These are phyloP conservation scores for Astrocystis sublimbata DNA, from an alignment of 495 filamentous ascomycete genomes.

Conservation along the genomic window DNA sequence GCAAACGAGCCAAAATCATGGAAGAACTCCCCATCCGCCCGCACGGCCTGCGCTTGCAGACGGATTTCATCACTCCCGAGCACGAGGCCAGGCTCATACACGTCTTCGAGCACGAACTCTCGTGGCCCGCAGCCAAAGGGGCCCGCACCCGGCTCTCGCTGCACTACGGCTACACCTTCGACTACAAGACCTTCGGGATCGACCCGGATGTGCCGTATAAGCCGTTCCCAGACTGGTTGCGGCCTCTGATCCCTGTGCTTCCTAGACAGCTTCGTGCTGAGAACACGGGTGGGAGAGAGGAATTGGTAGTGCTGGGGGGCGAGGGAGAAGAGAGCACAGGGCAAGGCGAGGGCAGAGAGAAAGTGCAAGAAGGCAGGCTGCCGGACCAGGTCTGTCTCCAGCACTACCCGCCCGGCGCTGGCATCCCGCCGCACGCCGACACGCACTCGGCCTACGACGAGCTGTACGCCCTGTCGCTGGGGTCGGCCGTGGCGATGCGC, in stretches of 20 bases:
- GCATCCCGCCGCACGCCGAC: conserved; percentile 28
- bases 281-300: conserved; percentile 5
- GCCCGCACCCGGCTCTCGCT: conserved; percentile 13
- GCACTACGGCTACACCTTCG: conserved; percentile 29
- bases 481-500: conserved; percentile 21
- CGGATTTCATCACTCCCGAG: conserved; percentile 22
- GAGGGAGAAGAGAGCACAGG: background rate
- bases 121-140: conserved; percentile 17
- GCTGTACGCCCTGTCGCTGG: conserved; percentile 24
- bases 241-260: conserved; percentile 19
- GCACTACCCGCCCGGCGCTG: conserved; percentile 25
- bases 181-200: conserved; percentile 29
- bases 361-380: background rate
- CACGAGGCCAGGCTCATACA: conserved; percentile 21
- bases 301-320: too few species aligned
- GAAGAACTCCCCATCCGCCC: conserved; percentile 16
- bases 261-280: background rate
- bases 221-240: conserved; percentile 23
- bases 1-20: conserved; percentile 3
- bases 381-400: conserved; percentile 30
- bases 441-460: conserved; percentile 26
- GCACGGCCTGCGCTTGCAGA: conserved; percentile 15
- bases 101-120: conserved; percentile 21
- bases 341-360: background rate
- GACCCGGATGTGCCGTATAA: conserved; percentile 25